These are phyloP conservation scores for Dothistroma pini DNA, from an alignment of 2,329 filamentous ascomycete species.

Conservation along the genomic window DNA sequence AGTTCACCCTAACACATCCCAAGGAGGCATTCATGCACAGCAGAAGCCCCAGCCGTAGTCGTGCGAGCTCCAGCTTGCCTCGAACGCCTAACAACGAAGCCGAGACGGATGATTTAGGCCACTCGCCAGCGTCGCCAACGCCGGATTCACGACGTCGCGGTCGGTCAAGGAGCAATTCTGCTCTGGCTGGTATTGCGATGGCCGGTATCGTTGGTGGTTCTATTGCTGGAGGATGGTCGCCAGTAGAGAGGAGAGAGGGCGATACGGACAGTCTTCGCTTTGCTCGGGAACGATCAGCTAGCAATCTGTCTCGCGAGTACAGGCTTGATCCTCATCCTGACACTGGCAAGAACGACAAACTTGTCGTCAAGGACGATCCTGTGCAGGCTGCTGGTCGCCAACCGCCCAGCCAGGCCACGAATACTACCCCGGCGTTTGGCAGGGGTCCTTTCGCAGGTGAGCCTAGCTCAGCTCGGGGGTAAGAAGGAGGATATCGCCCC, in stretches of 20 bases:
- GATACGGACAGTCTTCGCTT: constrained; percentile 29
- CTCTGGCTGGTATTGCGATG: constrained; percentile 73
- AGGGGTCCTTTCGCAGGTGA: constrained; percentile 43
- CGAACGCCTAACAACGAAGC: constrained; percentile 59
- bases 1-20: constrained; percentile 72
- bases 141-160: constrained; percentile 57
- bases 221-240: constrained; percentile 69
- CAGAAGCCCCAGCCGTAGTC: constrained; percentile 57
- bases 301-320: constrained; percentile 33
- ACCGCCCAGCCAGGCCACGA: constrained; percentile 43
- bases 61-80: constrained; percentile 62
- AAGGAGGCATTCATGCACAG: constrained; percentile 64
- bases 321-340: constrained; percentile 49
- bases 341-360: constrained; percentile 46
- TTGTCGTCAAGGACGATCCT: constrained; percentile 43
- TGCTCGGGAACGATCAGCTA: constrained; percentile 30
- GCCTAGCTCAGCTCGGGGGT: constrained; percentile 30
- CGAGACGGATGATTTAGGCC: constrained; percentile 38
- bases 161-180: constrained; percentile 68
- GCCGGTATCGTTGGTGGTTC: constrained; percentile 77
- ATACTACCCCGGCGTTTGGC: constrained; percentile 44
- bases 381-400: constrained; percentile 33
- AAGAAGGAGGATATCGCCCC: constrained; percentile 33
- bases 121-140: constrained; percentile 46
- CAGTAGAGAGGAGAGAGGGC: constrained; percentile 53